Base-by-base conservation (phyloP, 164 flowering plant species). In the Aristolochia contorta region DNA sequence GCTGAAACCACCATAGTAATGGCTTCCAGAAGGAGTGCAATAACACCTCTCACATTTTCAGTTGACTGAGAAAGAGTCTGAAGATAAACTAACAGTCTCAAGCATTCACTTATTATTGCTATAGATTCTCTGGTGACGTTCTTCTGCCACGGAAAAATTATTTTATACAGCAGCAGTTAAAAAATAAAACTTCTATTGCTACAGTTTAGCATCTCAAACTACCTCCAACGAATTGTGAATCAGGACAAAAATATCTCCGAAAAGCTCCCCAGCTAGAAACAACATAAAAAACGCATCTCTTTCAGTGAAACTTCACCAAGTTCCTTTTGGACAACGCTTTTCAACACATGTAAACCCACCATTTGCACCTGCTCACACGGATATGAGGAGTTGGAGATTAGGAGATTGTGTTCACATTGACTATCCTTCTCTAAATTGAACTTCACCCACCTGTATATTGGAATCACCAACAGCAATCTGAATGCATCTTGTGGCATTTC, bases 11-110 rank as follows among this genome's bases (percentile, higher is more conserved):
- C 77, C 81, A 78, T 61, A 66, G 85, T 65, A 72, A 84, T 69
- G 60, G 82, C 85, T 77, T 90, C 86, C 57, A 93, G 66, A 62
- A 90, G 79, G 19, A 93, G 74, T 69, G 74, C 78, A 71, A 93
- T 65, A 47, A 86, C 69, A 52, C 72, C 75, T 70, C 74, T 82
- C 71, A 81, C 85, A 74, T 72, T 75, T 57, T 81, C 82, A 69
- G 60, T 72, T 54, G 61, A 71, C 65, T 72, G 84, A 48, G 95
- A 73, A 55, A 84, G 64, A 37, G 86, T 80, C 57, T 88, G 97
- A 55, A 93, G 72, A 62, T 90, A 85, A 69, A 82, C 77, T 56
- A 93, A 69, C 61, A 86, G 41, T 72, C 77, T 79, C 76, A 93
- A 78, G 74, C 95, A 88, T 60, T 90, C 97, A 69, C 80, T 71